Base-by-base conservation (phyloP, 331 rosid genomes). In the Rosa hybrid region DNA sequence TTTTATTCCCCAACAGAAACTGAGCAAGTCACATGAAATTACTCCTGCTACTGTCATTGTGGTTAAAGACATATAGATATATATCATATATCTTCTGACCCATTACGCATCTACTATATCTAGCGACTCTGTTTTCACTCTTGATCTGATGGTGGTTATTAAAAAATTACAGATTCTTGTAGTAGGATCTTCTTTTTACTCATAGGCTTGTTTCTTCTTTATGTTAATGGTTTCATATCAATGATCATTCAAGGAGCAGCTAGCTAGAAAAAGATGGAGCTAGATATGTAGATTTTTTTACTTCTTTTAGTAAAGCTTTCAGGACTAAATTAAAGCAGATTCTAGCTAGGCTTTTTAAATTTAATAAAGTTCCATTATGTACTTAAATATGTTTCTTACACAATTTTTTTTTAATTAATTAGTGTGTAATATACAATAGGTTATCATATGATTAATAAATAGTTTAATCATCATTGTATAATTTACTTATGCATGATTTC, bases 241-340 rank as follows among this genome's bases (percentile, higher is more conserved):
- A 80, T 77, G 76, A 80, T 65, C 34, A 62, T 62, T 62, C 41
- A 4, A 12, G 68, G 38, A 59, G 12, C 5, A 21, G 38, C 38
- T 27, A 12, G 10, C n/a, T 7, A 65, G n/a, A 14, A 30, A 65
- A 16, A 1, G 18, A 25, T 1, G 39, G 9, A 12, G n/a, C 1
- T 34, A 34, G 4, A 64, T 64, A 9, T 60, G 18, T 4, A 62
- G 12, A 16, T 23, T 23, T 72, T 73, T 81, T 82, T 85, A 79
- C 81, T 54, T 51, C 81, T 72, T 87, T 87, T 84, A 7, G 46
- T 71, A 87, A 89, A 88, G 91, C 50, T 41, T 67, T 34, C 13
- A 38, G 18, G 7, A 51, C 20, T 18, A 68, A 27, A 27, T 27
- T 27, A 27, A 68, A 68, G 72, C 25, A 68, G 72, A 68, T 68